Conservation (phyloP, 257 asterid genomes). For the Scutellaria baicalensis region DNA sequence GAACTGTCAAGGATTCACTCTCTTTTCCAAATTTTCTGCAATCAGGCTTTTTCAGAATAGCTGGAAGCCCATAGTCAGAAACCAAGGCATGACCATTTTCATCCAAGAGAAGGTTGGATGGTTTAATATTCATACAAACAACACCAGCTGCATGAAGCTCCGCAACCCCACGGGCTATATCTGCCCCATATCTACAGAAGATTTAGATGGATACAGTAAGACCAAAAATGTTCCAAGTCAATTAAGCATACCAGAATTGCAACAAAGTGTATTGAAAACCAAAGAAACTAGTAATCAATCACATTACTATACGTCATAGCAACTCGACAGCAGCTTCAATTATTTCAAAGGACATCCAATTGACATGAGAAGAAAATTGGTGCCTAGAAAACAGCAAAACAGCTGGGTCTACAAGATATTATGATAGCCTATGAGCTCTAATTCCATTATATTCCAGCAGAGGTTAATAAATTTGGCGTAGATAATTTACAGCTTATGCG, state of each 20-base stretch:
- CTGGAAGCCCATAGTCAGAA: conserved; percentile 96
- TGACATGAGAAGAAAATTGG: background rate
- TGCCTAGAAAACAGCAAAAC: background rate
- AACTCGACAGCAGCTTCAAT: background rate
- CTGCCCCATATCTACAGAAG: conserved; percentile 87
- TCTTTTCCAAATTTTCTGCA: conserved; percentile 84
- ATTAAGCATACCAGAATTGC: background rate
- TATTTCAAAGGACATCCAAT: background rate
- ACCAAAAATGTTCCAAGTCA: conserved; percentile 2
- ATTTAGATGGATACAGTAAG: conserved; percentile 23
- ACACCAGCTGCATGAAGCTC: conserved; percentile 99
- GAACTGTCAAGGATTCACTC: conserved; percentile 65
- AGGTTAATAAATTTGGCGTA: background rate
- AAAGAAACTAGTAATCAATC: conserved; percentile 7
- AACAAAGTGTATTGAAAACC: background rate
- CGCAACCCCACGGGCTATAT: conserved; percentile 96
- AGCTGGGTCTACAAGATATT: background rate
- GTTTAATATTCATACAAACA: conserved; percentile 94
- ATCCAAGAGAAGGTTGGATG: conserved; percentile 94
- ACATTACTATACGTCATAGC: background rate
- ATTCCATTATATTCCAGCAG: background rate
- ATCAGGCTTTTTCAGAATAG: conserved; percentile 73
- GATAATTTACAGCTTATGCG: background rate
- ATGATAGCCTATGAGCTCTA: background rate
- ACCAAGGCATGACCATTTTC: conserved; percentile 88